Conservation (phyloP, 2,329 filamentous ascomycete species). For the Colletotrichum truncatum region DNA sequence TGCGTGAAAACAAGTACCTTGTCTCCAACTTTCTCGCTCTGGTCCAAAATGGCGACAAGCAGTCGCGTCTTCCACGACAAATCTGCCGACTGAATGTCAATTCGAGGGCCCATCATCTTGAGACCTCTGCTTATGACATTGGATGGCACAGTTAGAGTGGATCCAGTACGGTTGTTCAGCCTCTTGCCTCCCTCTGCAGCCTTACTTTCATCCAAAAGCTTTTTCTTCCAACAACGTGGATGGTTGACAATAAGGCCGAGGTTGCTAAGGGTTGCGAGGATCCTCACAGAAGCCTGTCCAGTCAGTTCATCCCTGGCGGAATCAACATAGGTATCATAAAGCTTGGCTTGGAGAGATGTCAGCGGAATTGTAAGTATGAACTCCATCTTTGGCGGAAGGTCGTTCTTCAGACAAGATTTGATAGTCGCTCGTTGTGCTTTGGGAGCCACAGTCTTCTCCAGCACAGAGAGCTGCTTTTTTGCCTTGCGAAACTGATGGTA, state of each 20-base stretch:
- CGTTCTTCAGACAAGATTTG: conserved; percentile 66
- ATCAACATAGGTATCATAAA: conserved; percentile 64
- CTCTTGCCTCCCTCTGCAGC: conserved; percentile 12
- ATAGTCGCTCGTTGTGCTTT: conserved; percentile 83
- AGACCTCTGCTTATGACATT: conserved; percentile 35
- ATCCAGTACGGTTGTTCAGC: not conserved
- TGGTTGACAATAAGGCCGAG: conserved; percentile 63
- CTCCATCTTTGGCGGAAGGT: conserved; percentile 80
- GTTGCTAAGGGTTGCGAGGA: conserved; percentile 48
- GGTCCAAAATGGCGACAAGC: conserved; percentile 74
- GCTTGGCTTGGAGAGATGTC: conserved; percentile 68
- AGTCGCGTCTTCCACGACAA: conserved; percentile 76
- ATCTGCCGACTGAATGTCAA: conserved; percentile 52
- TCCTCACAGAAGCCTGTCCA: not conserved
- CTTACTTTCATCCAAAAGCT: conserved; percentile 36
- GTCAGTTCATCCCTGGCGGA: conserved; percentile 13
- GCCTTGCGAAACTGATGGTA: conserved; percentile 63
- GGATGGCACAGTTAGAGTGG: not conserved
- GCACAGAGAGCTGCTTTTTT: conserved; percentile 72
- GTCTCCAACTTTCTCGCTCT: conserved; percentile 70
- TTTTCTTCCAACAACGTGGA: conserved; percentile 55
- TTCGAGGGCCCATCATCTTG: conserved; percentile 45
- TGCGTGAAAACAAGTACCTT: conserved; percentile 86
- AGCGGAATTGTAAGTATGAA: conserved; percentile 82
- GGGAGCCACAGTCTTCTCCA: conserved; percentile 77